Percentiles rank a stretch among this genome's conserved stretches.
These are phyloP conservation scores for Neophaeococcomyces mojaviensis DNA, from an alignment of 2,329 filamentous ascomycete species.

Conservation along the genomic window DNA sequence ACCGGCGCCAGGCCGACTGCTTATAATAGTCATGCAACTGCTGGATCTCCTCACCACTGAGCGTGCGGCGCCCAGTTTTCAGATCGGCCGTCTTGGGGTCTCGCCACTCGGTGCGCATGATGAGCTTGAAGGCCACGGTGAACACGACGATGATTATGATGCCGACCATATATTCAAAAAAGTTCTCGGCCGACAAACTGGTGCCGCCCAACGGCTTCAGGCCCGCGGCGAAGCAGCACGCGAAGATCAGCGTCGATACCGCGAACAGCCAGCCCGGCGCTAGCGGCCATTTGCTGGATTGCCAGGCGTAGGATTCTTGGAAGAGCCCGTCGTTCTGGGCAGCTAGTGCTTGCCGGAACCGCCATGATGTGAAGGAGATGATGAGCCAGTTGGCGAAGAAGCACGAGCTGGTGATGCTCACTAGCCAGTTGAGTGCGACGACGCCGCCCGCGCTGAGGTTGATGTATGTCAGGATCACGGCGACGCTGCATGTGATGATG, in stretches of 20 bases:
- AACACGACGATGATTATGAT: constrained; percentile 22
- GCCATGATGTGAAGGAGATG: constrained; percentile 27
- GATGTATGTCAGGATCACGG: constrained; percentile 27
- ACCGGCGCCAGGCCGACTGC: constrained; percentile 21
- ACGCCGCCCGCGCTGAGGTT: constrained; percentile 21
- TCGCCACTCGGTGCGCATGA: constrained; percentile 19
- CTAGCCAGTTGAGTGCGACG: constrained; percentile 25
- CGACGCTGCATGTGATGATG: constrained; percentile 23
- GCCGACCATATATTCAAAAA: constrained; percentile 27
- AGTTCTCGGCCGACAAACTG: constrained; percentile 17
- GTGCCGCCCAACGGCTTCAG: constrained; percentile 14
- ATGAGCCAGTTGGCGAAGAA: constrained; percentile 32
- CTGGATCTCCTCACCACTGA: constrained; percentile 21
- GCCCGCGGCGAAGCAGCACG: constrained; percentile 14
- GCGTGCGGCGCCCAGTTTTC: constrained; percentile 18
- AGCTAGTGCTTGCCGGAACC: constrained; percentile 27
- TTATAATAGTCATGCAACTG: constrained; percentile 23
- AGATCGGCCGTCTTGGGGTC: constrained; percentile 21
- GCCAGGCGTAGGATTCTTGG: constrained; percentile 25
- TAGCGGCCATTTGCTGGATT: constrained; percentile 25
- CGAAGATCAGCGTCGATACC: constrained; percentile 18
- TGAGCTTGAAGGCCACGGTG: constrained; percentile 23
- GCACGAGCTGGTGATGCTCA: constrained; percentile 26
- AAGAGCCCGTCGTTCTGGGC: constrained; percentile 26
- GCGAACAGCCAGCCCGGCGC: constrained; percentile 24